Conservation (phyloP, 179 eudicot genomes). For the Silene coronaria region DNA sequence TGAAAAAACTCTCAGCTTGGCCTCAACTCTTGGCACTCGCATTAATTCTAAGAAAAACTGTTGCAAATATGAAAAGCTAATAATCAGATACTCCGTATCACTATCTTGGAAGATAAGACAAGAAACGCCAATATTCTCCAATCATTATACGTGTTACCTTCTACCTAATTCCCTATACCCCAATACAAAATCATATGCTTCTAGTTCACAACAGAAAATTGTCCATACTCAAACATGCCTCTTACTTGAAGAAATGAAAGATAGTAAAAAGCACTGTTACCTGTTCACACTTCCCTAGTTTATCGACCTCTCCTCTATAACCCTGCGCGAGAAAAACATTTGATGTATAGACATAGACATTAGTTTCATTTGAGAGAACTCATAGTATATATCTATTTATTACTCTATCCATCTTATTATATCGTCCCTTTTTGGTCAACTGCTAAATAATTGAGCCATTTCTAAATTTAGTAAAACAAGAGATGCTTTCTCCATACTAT, state of each 20-base stretch:
- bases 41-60: constrained; percentile 88
- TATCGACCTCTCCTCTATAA: constrained; percentile 34
- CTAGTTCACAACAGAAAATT: neutral
- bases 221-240: neutral
- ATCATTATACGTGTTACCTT: neutral
- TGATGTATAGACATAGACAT: neutral
- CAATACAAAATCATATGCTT: neutral
- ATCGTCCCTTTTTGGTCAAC: too few relatives aligned
- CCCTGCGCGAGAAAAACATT: constrained; percentile 18
- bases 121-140: neutral
- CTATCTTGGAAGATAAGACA: neutral
- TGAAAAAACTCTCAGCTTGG: constrained; percentile 78
- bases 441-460: too few relatives aligned
- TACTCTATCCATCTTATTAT: too few relatives aligned
- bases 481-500: too few relatives aligned
- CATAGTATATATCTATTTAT: neutral
- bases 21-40: constrained; percentile 82
- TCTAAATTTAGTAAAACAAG: too few relatives aligned
- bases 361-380: neutral
- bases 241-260: neutral
- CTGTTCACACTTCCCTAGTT: constrained; percentile 42
- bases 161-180: neutral
- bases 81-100: neutral
- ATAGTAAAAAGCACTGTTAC: constrained; percentile 16
- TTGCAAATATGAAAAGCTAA: constrained; percentile 17